These are phyloP conservation scores for Monilinia polystroma DNA, from an alignment of 2,329 filamentous ascomycete species.

Conservation along the genomic window DNA sequence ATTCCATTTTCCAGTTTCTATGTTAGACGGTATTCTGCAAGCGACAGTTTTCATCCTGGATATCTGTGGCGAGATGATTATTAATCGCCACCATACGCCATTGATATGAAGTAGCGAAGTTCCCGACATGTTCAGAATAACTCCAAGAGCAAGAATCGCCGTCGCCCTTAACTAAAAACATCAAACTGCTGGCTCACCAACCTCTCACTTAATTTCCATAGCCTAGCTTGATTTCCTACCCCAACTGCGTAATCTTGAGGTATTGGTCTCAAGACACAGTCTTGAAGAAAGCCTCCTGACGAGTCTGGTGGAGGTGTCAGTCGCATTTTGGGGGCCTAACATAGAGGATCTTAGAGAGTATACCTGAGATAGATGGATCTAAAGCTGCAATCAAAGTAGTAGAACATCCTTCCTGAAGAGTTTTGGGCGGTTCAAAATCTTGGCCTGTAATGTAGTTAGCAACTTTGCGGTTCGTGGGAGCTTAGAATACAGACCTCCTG, in stretches of 20 bases:
- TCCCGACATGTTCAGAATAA: neutral
- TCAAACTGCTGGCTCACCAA: conserved; percentile 25
- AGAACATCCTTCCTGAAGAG: conserved; percentile 26
- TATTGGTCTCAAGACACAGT: conserved; percentile 19
- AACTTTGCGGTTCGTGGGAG: neutral
- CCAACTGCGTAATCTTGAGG: conserved; percentile 5
- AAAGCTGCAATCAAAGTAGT: conserved; percentile 44
- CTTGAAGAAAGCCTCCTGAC: conserved; percentile 23
- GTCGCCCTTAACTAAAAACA: neutral
- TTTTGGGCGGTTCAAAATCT: conserved; percentile 19
- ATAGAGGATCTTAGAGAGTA: neutral
- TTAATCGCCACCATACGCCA: neutral
- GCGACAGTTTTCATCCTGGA: neutral
- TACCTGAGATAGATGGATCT: conserved; percentile 35
- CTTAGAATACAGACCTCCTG: neutral
- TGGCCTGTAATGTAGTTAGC: neutral
- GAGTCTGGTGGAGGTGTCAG: neutral
- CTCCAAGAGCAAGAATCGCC: neutral
- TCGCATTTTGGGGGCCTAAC: too few species aligned
- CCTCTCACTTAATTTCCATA: conserved; percentile 27
- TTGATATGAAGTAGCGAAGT: neutral
- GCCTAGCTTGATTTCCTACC: conserved; percentile 22
- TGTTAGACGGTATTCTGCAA: neutral
- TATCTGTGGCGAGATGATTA: neutral
- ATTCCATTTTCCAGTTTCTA: neutral